Base-by-base conservation (phyloP, 768 basidiomycete genomes). In the Pholiota conissans region DNA sequence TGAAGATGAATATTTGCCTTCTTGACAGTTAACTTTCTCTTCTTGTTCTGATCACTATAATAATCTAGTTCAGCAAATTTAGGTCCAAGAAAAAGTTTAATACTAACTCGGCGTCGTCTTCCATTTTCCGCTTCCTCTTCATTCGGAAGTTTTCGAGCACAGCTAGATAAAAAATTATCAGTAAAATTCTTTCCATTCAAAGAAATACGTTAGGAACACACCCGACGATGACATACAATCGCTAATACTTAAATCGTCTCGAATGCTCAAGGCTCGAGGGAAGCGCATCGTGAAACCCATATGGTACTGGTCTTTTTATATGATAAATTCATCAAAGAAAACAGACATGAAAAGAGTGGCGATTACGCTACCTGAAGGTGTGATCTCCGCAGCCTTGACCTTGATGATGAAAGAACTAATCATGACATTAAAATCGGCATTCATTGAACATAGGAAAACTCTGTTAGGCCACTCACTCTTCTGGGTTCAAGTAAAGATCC, bases 301-400 rank as follows among this genome's bases (percentile, higher is more conserved):
- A 52, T 90, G 89, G 64, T 93, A 98, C 63, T 86, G 87, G 62
- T 93, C 95, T 86, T 39, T 3, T n/a, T n/a, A n/a, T n/a, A n/a
- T n/a, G n/a, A n/a, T n/a, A n/a, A n/a, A n/a, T n/a, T n/a, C n/a
- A n/a, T n/a, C n/a, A n/a, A n/a, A n/a, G 6, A 6, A 32, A 13
- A 32, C 30, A 13, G 30, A 6, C 30, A n/a, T n/a, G n/a, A 32
- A 32, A 32, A 32, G 13, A 6, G 30, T 32, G 24, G 3, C 39
- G 8, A 4, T 3, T n/a, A 27, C 16, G 26, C 61, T 57, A 89
- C 93, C 89, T 42, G 91, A 82, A 9, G 80, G 74, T 2, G 86
- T 86, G 52, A 98, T 92, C 69, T 98, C 95, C 0, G 95, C 91
- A 0, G 93, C 96, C 72, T 98, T 98, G 55, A 98, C 84, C 64